Evolutionary conservation across 164 flowering plant genomes (phyloP).

Genomic region (Chimonanthus praecox): DNA sequence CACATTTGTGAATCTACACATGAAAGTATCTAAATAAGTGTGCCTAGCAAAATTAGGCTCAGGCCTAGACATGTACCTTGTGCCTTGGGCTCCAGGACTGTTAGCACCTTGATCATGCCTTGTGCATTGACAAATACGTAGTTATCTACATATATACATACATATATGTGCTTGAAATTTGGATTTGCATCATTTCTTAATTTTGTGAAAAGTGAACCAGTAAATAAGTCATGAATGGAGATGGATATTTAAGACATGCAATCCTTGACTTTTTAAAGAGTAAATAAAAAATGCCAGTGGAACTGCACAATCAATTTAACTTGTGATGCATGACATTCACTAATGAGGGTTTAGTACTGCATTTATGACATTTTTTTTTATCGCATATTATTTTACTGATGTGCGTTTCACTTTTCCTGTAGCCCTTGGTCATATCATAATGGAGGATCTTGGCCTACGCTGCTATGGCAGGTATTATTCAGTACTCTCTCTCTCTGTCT

Average conservation of each 20-base stretch:
- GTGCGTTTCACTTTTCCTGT: conserved; percentile 13
- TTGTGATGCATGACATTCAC: background rate
- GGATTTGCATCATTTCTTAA: background rate
- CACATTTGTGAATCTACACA: too few relatives aligned
- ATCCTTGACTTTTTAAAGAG: background rate
- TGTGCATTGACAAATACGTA: background rate
- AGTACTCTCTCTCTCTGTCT: too few relatives aligned
- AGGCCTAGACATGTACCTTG: too few relatives aligned
- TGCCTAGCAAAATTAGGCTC: too few relatives aligned
- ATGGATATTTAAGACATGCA: background rate
- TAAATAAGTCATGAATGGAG: too few relatives aligned
- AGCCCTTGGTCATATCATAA: conserved; percentile 97
- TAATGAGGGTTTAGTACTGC: background rate
- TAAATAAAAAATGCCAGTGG: background rate
- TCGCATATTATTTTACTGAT: background rate
- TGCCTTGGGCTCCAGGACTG: too few relatives aligned
- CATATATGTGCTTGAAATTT: background rate
- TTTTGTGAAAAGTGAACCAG: too few relatives aligned
- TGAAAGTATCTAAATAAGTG: too few relatives aligned
- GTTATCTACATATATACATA: background rate
- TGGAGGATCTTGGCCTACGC: conserved; percentile 95
- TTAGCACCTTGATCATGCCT: too few relatives aligned
- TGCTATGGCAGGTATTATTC: conserved; percentile 78
- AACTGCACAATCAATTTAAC: background rate
- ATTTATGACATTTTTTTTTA: background rate